These are phyloP conservation scores for Sanchytrium tribonematis DNA, from an alignment of 371 early-diverging fungal genomes.

Conservation along the genomic window DNA sequence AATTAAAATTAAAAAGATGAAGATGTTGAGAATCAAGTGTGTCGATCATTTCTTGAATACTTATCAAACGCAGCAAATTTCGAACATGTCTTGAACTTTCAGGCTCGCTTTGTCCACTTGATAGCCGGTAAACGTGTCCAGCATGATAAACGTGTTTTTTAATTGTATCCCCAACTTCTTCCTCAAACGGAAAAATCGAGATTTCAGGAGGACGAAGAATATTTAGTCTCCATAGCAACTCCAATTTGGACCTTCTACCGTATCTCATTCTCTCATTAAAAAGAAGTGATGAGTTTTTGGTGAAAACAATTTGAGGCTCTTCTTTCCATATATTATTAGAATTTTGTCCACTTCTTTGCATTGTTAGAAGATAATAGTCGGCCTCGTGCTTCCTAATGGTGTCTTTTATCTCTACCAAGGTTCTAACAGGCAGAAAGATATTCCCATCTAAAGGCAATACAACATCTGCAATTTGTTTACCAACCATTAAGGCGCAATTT, in stretches of 20 bases:
- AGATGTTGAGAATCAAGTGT: background rate
- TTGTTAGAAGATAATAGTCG: constrained; percentile 35
- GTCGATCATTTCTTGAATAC: background rate
- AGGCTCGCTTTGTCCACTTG: background rate
- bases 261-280: constrained; percentile 37
- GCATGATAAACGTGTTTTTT: background rate
- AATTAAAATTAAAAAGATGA: background rate
- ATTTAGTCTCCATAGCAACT: constrained; percentile 26
- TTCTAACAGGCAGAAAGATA: constrained; percentile 27
- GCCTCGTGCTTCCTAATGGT: constrained; percentile 20
- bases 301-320: constrained; percentile 36
- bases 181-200: background rate
- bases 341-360: constrained; percentile 31
- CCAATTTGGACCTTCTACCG: constrained; percentile 36
- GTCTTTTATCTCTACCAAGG: constrained; percentile 27
- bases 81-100: background rate
- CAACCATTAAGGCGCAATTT: constrained; percentile 28
- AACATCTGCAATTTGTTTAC: constrained; percentile 20
- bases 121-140: background rate
- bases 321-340: constrained; percentile 24
- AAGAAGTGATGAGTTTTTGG: constrained; percentile 25
- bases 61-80: background rate
- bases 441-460: constrained; percentile 41
- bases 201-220: background rate
- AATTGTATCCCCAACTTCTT: background rate